Conservation (phyloP, 257 asterid genomes). For the Nicotiana benthamiana region DNA sequence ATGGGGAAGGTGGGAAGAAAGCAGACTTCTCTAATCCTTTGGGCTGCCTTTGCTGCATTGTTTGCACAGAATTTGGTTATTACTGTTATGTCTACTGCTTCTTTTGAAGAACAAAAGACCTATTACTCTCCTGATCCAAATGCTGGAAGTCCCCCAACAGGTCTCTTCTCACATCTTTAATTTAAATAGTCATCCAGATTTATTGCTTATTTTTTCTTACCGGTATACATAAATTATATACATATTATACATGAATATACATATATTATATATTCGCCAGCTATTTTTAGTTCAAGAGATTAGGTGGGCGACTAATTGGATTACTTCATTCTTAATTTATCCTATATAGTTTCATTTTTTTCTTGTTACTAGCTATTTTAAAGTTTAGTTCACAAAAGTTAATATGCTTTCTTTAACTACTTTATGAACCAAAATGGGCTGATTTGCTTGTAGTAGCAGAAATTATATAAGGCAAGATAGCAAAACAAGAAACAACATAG, state of each 20-base stretch:
- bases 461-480: neutral
- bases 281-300: too few species aligned
- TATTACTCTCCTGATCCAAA: conserved; percentile 51
- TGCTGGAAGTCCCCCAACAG: conserved; percentile 40
- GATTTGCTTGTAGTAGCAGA: neutral
- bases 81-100: conserved; percentile 27
- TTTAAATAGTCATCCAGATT: too few species aligned
- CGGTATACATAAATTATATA: too few species aligned
- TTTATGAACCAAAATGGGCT: neutral
- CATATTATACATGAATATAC: too few species aligned
- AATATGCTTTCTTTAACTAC: neutral
- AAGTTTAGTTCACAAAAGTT: neutral
- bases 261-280: too few species aligned
- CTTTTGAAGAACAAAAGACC: conserved; percentile 49
- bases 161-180: conserved; percentile 10
- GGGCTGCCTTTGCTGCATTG: conserved; percentile 38
- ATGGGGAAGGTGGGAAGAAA: conserved; percentile 35
- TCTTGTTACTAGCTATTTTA: neutral
- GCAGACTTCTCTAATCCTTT: conserved; percentile 31
- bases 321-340: neutral
- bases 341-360: neutral
- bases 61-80: conserved; percentile 39
- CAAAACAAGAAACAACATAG: neutral
- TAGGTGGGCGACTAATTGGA: too few species aligned
- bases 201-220: too few species aligned